Conservation (phyloP, 768 basidiomycete species). For the Mycena capillaripes region DNA sequence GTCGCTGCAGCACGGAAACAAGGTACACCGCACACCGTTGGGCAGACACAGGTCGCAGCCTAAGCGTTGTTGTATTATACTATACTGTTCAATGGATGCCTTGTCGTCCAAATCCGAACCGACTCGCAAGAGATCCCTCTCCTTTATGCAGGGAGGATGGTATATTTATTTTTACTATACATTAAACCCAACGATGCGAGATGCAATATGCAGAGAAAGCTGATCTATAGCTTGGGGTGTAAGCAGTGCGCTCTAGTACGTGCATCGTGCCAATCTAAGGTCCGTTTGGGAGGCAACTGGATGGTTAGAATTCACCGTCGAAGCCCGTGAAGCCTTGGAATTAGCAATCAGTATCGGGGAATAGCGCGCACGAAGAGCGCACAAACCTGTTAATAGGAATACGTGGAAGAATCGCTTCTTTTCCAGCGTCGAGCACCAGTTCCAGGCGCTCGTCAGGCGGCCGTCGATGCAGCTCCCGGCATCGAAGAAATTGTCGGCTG, state of each 20-base stretch:
- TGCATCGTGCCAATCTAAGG: conserved; percentile 12
- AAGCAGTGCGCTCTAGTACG: conserved; percentile 8
- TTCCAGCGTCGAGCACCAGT: conserved; percentile 89
- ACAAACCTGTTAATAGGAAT: conserved; percentile 82
- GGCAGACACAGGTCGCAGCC: conserved; percentile 39
- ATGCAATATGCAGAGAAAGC: neutral
- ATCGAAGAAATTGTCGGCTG: conserved; percentile 91
- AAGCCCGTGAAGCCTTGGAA: conserved; percentile 83
- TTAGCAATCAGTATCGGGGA: conserved; percentile 16
- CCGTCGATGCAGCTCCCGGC: conserved; percentile 91
- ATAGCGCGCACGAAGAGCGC: neutral
- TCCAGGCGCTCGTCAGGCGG: conserved; percentile 91
- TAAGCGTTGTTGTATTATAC: conserved; percentile 4
- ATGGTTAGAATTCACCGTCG: conserved; percentile 87
- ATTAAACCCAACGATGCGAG: neutral
- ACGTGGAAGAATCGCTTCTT: conserved; percentile 89
- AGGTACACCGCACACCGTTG: conserved; percentile 45
- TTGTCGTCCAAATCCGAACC: neutral
- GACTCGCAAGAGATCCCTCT: neutral
- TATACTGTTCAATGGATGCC: conserved; percentile 6
- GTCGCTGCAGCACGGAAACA: conserved; percentile 69
- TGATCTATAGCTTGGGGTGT: conserved; percentile 11
- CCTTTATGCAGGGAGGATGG: no score
- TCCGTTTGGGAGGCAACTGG: neutral
- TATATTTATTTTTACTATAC: neutral